Base-by-base conservation (phyloP, 805 yeast species). In the Hanseniaspora pseudoguilliermondii region DNA sequence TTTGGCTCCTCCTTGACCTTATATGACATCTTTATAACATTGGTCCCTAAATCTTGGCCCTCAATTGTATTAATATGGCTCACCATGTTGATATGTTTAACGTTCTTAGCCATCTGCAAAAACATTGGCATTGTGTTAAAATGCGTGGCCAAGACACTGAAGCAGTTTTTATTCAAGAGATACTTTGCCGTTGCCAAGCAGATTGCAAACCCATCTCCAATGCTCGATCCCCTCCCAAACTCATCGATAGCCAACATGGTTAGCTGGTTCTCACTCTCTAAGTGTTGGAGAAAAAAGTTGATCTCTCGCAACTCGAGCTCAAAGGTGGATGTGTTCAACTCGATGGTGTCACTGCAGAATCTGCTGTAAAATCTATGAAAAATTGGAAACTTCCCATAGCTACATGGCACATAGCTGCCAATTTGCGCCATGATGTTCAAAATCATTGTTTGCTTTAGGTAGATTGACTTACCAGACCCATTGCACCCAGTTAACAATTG, bases 381-480 rank as follows among this genome's bases (percentile, higher is more conserved):
- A 2, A 77, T 66, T 3, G 73, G 77, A 29, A 77, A 54, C 5
- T 60, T 62, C 0, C 77, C 81, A 59, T 63, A 66, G 5, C 68
- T 69, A 10, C 80, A 78, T 0, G 79, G 79, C 0, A 76, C 69
- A 54, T 70, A 77, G 10, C 78, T 73, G 0, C 86, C 86, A 32
- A 80, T 74, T 61, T 82, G 86, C 0, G 80, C 76, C 74, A 81
- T 69, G 7, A 80, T 71, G 2, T 70, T 68, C 10, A 77, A 59
- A 7, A 78, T 60, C 0, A 80, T 79, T 8, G 77, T 69, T 59
- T 79, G 82, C 51, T 75, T 74, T 42, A 81, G 71, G 58, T 77
- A 78, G 5, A 80, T 75, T 0, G 84, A 79, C 61, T 80, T 81
- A 2, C 84, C 85, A 49, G 83, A 80, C 82, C 78, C 78, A 59